Percentiles rank a stretch among this genome's conserved stretches.
Conservation (phyloP, 2,329 filamentous ascomycete genomes). For the Geoglossum cookeanum region DNA sequence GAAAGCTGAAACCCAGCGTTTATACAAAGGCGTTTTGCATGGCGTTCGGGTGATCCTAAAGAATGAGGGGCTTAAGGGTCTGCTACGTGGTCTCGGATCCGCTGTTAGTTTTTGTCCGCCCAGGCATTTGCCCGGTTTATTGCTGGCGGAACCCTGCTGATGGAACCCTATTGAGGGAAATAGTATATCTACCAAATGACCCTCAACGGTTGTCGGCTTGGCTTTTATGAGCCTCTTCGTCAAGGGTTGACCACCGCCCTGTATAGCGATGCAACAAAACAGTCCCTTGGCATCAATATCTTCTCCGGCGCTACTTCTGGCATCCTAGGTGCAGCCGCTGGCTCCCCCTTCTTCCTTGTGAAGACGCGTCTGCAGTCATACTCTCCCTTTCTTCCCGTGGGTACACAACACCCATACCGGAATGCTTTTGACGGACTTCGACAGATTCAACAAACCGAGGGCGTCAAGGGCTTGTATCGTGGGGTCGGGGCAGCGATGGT, state of each 20-base stretch:
- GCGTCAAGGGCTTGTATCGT: conserved; percentile 64
- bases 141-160: neutral
- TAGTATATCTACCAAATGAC: conserved; percentile 89
- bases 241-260: conserved; percentile 47
- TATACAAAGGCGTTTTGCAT: conserved; percentile 84
- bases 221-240: conserved; percentile 94
- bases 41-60: conserved; percentile 75
- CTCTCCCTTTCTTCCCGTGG: conserved; percentile 80
- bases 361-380: conserved; percentile 92
- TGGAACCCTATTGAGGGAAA: neutral
- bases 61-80: conserved; percentile 71
- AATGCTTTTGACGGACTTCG: conserved; percentile 68
- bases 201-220: conserved; percentile 86
- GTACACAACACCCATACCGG: conserved; percentile 86
- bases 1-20: conserved; percentile 64
- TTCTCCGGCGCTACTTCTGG: conserved; percentile 79
- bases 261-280: conserved; percentile 52
- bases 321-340: conserved; percentile 77
- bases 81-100: conserved; percentile 76
- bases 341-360: conserved; percentile 92
- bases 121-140: neutral
- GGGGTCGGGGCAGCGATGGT: conserved; percentile 91
- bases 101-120: conserved; percentile 32
- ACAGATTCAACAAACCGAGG: conserved; percentile 62
- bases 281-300: conserved; percentile 83